Evolutionary conservation across 169 alveolate genomes (phyloP).

Genomic region (Cryptosporidium viatorum): DNA sequence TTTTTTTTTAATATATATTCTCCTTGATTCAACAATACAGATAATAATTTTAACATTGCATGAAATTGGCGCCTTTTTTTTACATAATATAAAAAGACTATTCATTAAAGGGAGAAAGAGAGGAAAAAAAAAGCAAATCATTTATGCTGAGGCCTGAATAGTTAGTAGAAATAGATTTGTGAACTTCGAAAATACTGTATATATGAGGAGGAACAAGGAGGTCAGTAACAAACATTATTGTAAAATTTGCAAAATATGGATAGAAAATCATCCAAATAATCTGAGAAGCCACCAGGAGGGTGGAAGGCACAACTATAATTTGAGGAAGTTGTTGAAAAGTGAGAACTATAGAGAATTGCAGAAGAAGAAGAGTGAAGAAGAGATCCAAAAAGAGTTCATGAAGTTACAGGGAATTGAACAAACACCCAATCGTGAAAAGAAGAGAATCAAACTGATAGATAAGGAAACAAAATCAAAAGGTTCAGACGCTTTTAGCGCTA

Average conservation of each 20-base stretch:
- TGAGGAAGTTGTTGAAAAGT: slow-evolving; percentile 22
- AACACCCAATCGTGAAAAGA: background rate
- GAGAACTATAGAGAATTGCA: slow-evolving; percentile 35
- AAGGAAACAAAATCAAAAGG: background rate
- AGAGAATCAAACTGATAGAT: background rate
- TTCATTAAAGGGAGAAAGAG: background rate
- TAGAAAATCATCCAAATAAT: slow-evolving; percentile 54
- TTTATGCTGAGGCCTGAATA: background rate
- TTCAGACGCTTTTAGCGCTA: background rate
- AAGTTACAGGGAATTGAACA: slow-evolving; percentile 15
- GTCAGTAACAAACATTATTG: slow-evolving; percentile 41
- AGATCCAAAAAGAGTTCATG: slow-evolving; percentile 29
- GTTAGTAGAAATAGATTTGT: background rate
- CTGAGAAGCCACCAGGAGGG: slow-evolving; percentile 62
- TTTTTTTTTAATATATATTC: background rate
- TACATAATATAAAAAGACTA: background rate
- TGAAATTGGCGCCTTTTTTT: slow-evolving; percentile 3
- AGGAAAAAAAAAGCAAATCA: background rate
- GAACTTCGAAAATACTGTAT: background rate
- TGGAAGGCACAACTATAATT: slow-evolving; percentile 54
- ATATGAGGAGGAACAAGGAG: slow-evolving; percentile 12
- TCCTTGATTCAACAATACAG: background rate
- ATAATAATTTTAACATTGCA: background rate
- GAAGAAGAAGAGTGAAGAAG: slow-evolving; percentile 27
- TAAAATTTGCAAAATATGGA: slow-evolving; percentile 60